These are phyloP conservation scores for Scheffersomyces coipomensis DNA, from an alignment of 805 yeast species.

Conservation along the genomic window DNA sequence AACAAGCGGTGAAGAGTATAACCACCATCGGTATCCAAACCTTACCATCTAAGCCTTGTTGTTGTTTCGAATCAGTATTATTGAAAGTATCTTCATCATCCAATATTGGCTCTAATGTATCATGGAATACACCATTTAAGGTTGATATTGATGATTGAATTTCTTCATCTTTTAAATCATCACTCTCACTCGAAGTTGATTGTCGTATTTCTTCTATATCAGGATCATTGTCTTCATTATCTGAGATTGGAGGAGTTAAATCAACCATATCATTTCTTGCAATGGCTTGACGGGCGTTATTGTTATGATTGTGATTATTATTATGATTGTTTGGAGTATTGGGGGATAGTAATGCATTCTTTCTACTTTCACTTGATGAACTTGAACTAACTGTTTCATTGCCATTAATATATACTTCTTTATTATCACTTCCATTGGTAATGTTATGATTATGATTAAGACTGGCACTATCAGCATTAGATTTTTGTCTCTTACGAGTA, in stretches of 20 bases:
- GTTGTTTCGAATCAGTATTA: background rate
- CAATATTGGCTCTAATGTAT: background rate
- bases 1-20: background rate
- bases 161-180: background rate
- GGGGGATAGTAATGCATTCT: no score
- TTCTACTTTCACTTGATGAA: no score
- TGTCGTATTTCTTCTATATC: background rate
- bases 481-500: no score
- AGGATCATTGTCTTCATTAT: slow-evolving; percentile 5
- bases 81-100: slow-evolving; percentile 2
- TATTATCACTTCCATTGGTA: background rate
- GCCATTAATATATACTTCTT: background rate
- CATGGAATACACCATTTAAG: background rate
- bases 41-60: background rate
- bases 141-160: background rate
- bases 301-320: background rate
- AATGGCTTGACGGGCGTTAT: background rate
- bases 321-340: background rate
- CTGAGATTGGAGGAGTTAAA: slow-evolving; percentile 9
- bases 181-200: background rate
- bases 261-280: slow-evolving; percentile 3
- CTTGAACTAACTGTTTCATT: background rate
- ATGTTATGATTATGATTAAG: background rate
- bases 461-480: no score
- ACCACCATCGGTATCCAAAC: no score